Evolutionary conservation across 2,329 filamentous ascomycete species (phyloP), one percentile per base, ranked within the genome.

Genomic region (Colletotrichum sp.): DNA sequence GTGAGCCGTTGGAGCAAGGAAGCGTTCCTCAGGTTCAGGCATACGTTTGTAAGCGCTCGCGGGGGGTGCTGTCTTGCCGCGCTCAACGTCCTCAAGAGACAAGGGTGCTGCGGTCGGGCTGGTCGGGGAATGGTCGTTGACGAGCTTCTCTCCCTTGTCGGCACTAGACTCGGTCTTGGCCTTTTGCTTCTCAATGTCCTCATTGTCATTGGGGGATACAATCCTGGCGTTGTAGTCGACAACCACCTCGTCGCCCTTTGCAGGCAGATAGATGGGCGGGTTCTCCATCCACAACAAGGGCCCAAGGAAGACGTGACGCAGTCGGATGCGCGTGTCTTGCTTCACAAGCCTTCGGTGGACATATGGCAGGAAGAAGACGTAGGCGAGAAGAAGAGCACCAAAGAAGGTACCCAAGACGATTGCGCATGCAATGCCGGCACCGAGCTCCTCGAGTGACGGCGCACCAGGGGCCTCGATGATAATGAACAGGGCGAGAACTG

Each of bases 321-420:
- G 77, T n/a, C 80, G 79, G 68, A 85, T 72, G 18, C 80, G 80
- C 18, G 79, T 36, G 69, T 84, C 83, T 64, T 83, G 70, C 70
- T 80, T 80, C 75, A 85, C 70, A 21, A 85, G 78, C 21, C 81
- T 79, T 43, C 82, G 80, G 69, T 85, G 78, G 68, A 83, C 81
- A 75, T 82, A 85, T 1, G 83, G 84, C 14, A 84, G 43, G 78
- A 85, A 85, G 78, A 85, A 85, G 66, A 81, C 70, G 69, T 81
- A 81, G 7, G 79, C 75, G 21, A 85, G 78, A 14, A 79, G 16
- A 9, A 82, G 79, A 43, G 79, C 77, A 8, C 82, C 83, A 48
- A 78, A 79, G 75, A 82, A 83, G 56, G 83, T 82, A 28, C 78
- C 78, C 10, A 79, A 38, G 4, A 82, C 78, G 61, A 83, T 80